Evolutionary conservation across 2,329 filamentous ascomycete genomes (phyloP), one percentile per base, ranked within the genome.

Genomic region (Beauveria australis): DNA sequence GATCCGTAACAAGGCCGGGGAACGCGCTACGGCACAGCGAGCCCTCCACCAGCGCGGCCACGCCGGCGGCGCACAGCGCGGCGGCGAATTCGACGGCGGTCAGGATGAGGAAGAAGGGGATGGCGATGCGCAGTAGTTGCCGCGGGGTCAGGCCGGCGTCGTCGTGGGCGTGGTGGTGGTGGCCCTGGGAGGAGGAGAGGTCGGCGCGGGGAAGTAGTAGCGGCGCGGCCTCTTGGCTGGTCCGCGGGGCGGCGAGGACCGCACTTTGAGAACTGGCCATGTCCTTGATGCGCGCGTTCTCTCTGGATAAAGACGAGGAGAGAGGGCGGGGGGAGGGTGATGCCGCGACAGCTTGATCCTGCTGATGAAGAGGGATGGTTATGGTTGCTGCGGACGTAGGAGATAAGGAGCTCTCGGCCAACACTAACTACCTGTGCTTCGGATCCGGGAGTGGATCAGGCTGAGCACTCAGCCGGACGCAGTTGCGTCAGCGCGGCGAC

Each of bases 41-140:
- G 22, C 33, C 44, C 56, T 62, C 61, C 2, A 59, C 61, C 22
- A 62, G 61, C 7, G 40, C 48, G 33, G 54, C 54, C 33, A 62
- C 24, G 18, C 59, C 59, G 2, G 26, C 37, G 1, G 33, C 33
- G 33, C 37, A 44, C 16, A 49, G 46, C 7, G 33, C n/a, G 7
- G 53, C 53, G 16, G 59, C 52, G 7, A 61, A 22, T 22, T 61
- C 59, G 22, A 61, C 59, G 10, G 46, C 24, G 1, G 33, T 61
- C 12, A 55, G 30, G 44, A 61, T 33, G 5, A 61, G 2, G 22
- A 52, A 19, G 18, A 54, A 46, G 7, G 52, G 51, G 2, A 61
- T 6, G 33, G 59, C 59, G 24, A 40, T 44, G 59, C 59, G 59
- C 18, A 60, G 44, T 14, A 55, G 18, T 1, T 19, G 28, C 4